phyloP scores from a whole-genome alignment of 2,329 filamentous ascomycete genomes.

The Penicillium sp. region DNA sequence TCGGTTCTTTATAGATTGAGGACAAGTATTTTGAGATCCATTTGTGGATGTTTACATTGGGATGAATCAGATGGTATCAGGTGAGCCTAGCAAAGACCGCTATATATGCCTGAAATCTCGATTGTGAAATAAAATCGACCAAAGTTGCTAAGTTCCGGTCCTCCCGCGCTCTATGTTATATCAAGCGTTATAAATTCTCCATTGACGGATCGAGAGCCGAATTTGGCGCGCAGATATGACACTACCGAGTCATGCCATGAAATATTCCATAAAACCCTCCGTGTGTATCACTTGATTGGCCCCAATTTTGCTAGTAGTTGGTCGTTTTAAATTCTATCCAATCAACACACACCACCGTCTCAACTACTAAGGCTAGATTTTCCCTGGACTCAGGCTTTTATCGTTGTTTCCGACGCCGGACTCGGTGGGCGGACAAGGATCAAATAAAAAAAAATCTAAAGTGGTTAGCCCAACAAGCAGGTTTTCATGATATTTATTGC shows the following conservation, averaged over 20 bases:
- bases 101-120: too few relatives aligned
- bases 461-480: neutral
- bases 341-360: neutral
- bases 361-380: neutral
- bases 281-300: neutral
- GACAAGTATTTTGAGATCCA: too few relatives aligned
- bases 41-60: too few relatives aligned
- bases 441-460: neutral
- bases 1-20: too few relatives aligned
- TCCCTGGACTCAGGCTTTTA: neutral
- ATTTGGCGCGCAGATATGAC: neutral
- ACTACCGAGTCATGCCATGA: neutral
- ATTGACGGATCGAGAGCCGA: neutral
- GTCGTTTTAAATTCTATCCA: neutral
- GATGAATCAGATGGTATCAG: too few relatives aligned
- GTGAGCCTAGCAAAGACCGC: too few relatives aligned
- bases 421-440: neutral
- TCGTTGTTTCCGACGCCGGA: neutral
- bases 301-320: neutral
- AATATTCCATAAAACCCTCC: neutral
- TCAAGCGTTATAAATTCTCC: neutral
- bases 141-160: neutral
- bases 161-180: neutral
- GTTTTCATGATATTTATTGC: neutral
- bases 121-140: too few relatives aligned